Percentiles rank a stretch among this genome's conserved stretches.
These are phyloP conservation scores for Lophiostoma macrostomum DNA, from an alignment of 495 filamentous ascomycete genomes.

Conservation along the genomic window DNA sequence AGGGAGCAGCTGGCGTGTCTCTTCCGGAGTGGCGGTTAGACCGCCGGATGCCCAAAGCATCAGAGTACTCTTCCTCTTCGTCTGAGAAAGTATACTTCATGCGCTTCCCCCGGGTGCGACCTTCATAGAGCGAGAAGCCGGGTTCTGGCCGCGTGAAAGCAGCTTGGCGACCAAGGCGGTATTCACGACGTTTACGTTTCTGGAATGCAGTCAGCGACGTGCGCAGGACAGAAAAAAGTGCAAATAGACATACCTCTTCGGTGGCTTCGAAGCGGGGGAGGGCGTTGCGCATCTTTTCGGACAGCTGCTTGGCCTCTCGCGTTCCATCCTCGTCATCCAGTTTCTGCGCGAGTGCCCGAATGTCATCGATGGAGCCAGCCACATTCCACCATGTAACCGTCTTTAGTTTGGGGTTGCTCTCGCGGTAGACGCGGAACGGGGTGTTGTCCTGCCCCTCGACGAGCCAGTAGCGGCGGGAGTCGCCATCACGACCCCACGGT, in stretches of 20 bases:
- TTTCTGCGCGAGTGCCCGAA: constrained; percentile 68
- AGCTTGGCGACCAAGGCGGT: constrained; percentile 79
- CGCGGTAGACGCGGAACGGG: constrained; percentile 87
- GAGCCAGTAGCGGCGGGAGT: constrained; percentile 89
- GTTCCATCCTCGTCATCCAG: constrained; percentile 71
- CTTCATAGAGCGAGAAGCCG: constrained; percentile 91
- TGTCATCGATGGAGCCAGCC: constrained; percentile 84
- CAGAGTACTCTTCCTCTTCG: constrained; percentile 72
- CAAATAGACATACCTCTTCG: constrained; percentile 65
- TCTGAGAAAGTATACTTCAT: constrained; percentile 95
- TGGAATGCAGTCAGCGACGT: constrained; percentile 45
- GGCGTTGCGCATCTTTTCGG: constrained; percentile 71
- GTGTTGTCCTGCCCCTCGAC: constrained; percentile 95
- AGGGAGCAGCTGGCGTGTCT: constrained; percentile 57
- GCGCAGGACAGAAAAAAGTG: neutral
- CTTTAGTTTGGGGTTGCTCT: constrained; percentile 78
- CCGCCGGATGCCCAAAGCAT: constrained; percentile 60
- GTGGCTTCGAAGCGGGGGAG: constrained; percentile 93
- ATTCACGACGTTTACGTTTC: constrained; percentile 92
- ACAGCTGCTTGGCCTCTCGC: constrained; percentile 71
- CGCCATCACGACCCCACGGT: constrained; percentile 86
- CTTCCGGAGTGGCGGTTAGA: constrained; percentile 73
- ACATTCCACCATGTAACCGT: constrained; percentile 87
- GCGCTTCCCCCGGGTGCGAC: constrained; percentile 90
- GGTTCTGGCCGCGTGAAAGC: constrained; percentile 84